phyloP scores from a whole-genome alignment of 148 eudicot genomes.

The Fallopia convolvulus region DNA sequence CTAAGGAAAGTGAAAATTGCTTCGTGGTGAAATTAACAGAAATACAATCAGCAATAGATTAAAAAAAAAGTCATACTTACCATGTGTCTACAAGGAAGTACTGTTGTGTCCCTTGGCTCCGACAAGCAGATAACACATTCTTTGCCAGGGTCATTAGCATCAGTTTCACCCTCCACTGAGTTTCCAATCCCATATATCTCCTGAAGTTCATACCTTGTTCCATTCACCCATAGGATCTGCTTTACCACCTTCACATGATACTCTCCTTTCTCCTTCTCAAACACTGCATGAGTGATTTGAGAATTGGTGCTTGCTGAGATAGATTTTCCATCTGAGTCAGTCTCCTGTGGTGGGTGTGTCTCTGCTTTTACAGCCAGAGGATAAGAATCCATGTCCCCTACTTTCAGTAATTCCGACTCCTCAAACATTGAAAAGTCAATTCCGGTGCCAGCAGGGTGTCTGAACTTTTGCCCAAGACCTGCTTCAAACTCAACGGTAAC shows the following conservation, averaged over 20 bases:
- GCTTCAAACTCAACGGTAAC: slow-evolving; percentile 54
- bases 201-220: slow-evolving; percentile 79
- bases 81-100: slow-evolving; percentile 98
- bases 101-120: slow-evolving; percentile 91
- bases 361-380: slow-evolving; percentile 85
- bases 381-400: slow-evolving; percentile 46
- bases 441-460: slow-evolving; percentile 83
- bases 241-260: slow-evolving; percentile 67
- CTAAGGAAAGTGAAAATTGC: too few relatives aligned
- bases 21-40: background rate
- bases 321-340: slow-evolving; percentile 20
- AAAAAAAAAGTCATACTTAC: slow-evolving; percentile 23
- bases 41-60: background rate
- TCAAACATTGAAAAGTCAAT: slow-evolving; percentile 76
- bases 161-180: slow-evolving; percentile 57
- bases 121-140: slow-evolving; percentile 98
- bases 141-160: slow-evolving; percentile 78
- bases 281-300: slow-evolving; percentile 85
- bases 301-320: slow-evolving; percentile 43
- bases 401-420: slow-evolving; percentile 51
- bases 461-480: slow-evolving; percentile 84
- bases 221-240: slow-evolving; percentile 82
- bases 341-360: slow-evolving; percentile 31
- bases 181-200: slow-evolving; percentile 96
- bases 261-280: slow-evolving; percentile 79